A percentile compares a stretch with the other conserved stretches of the same genome.
phyloP scores from a whole-genome alignment of 164 flowering plant genomes.

The Pachysandra terminalis region DNA sequence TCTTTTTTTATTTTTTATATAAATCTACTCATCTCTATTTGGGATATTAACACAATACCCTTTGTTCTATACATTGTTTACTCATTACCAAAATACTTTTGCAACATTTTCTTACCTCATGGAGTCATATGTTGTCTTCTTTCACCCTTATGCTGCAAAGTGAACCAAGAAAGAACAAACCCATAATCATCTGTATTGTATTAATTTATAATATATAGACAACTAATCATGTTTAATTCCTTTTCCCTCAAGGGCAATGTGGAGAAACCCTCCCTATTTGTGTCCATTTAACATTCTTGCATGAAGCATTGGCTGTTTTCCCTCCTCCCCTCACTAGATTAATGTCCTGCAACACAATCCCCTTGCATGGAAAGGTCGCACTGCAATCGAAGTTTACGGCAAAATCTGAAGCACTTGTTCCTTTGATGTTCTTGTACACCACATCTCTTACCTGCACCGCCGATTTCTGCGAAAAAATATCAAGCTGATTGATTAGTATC shows the following conservation, averaged over 20 bases:
- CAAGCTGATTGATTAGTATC: too few species aligned
- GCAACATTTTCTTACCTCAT: neutral
- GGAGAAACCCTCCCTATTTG: constrained; percentile 25
- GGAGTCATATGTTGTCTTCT: too few species aligned
- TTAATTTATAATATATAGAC: too few species aligned
- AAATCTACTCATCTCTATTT: too few species aligned
- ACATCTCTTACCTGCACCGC: constrained; percentile 47
- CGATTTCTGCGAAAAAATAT: constrained; percentile 21
- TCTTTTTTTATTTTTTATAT: too few species aligned
- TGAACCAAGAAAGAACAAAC: too few species aligned
- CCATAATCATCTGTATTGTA: too few species aligned
- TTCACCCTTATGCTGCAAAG: too few species aligned
- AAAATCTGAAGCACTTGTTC: constrained; percentile 41
- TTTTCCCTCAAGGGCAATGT: constrained; percentile 13
- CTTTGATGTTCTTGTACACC: constrained; percentile 40
- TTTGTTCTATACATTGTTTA: too few species aligned
- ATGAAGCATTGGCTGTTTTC: constrained; percentile 15
- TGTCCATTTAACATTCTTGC: constrained; percentile 28
- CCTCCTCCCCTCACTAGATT: constrained; percentile 20
- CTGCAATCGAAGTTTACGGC: constrained; percentile 49
- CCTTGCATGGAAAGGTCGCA: constrained; percentile 35
- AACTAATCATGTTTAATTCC: neutral
- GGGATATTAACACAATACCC: too few species aligned
- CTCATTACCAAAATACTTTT: too few species aligned
- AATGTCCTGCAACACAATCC: constrained; percentile 34